Percentiles rank a stretch among this genome's conserved stretches.
These are phyloP conservation scores for Tetratostichococcus sp. DNA, from an alignment of 139 green algal genomes.

Conservation along the genomic window DNA sequence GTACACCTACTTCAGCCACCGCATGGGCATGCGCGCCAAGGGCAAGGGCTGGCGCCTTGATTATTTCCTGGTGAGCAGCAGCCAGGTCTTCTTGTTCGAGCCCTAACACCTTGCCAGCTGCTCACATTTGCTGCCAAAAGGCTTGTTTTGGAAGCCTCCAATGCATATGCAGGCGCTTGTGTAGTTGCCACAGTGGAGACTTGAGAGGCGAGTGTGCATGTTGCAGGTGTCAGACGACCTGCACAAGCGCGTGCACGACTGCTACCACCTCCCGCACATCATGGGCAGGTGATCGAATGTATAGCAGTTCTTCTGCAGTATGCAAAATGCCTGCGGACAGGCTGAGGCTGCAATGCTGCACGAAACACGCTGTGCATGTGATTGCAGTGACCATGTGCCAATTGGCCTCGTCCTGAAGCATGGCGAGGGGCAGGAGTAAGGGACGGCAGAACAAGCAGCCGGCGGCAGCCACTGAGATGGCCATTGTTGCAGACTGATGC, in stretches of 20 bases:
- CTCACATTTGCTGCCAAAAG: too few relatives aligned
- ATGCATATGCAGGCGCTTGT: too few relatives aligned
- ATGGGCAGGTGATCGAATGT: constrained; percentile 31
- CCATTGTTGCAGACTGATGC: too few relatives aligned
- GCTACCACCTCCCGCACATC: constrained; percentile 53
- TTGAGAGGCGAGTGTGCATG: too few relatives aligned
- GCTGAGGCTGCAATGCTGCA: too few relatives aligned
- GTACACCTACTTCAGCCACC: constrained; percentile 74
- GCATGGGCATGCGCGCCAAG: constrained; percentile 33
- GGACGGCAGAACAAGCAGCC: too few relatives aligned
- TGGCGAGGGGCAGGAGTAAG: background rate
- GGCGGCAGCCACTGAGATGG: background rate
- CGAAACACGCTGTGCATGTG: too few relatives aligned
- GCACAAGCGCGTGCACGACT: constrained; percentile 43
- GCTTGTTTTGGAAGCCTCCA: too few relatives aligned
- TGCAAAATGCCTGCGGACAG: too few relatives aligned
- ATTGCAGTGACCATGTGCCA: constrained; percentile 31
- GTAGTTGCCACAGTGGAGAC: too few relatives aligned
- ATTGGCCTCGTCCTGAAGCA: constrained; percentile 30
- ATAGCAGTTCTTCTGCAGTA: too few relatives aligned
- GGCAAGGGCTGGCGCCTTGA: constrained; percentile 70
- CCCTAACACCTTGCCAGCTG: too few relatives aligned
- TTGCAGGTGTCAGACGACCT: constrained; percentile 26
- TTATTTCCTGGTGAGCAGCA: constrained; percentile 62
- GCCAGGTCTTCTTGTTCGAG: constrained; percentile 1